Conservation (phyloP, 345 rosid species). For the Cardamine resedifolia region DNA sequence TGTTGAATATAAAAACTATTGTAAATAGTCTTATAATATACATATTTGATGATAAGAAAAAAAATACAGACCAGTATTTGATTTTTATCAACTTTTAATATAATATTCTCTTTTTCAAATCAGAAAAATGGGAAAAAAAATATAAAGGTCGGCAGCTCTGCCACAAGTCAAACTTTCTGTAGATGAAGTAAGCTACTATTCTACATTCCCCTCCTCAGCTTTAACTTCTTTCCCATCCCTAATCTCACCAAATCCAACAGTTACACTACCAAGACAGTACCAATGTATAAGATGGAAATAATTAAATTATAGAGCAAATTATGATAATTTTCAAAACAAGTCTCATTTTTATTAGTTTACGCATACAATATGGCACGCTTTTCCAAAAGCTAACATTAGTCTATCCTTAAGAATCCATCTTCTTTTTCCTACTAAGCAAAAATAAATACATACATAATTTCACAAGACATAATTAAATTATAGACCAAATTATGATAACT, state of each 20-base stretch:
- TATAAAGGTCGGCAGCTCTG: not conserved
- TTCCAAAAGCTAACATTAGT: slow-evolving; percentile 12
- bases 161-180: slow-evolving; percentile 19
- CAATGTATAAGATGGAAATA: not conserved
- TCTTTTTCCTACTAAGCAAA: not conserved
- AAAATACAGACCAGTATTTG: too few species aligned
- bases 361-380: slow-evolving; percentile 11
- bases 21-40: too few species aligned
- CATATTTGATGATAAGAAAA: too few species aligned
- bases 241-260: slow-evolving; percentile 9
- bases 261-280: not conserved
- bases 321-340: not conserved
- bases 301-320: not conserved
- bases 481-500: not conserved
- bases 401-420: slow-evolving; percentile 2
- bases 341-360: not conserved
- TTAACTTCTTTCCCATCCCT: slow-evolving; percentile 5
- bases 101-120: not conserved
- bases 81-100: not conserved
- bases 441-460: not conserved
- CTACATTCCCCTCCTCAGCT: slow-evolving; percentile 22
- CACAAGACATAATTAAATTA: too few species aligned
- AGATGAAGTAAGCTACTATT: slow-evolving; percentile 5
- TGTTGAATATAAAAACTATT: too few species aligned
- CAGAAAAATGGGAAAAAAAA: not conserved